Evolutionary conservation across 768 basidiomycete genomes (phyloP).

Genomic region (Tricholoma bakamatsutake): DNA sequence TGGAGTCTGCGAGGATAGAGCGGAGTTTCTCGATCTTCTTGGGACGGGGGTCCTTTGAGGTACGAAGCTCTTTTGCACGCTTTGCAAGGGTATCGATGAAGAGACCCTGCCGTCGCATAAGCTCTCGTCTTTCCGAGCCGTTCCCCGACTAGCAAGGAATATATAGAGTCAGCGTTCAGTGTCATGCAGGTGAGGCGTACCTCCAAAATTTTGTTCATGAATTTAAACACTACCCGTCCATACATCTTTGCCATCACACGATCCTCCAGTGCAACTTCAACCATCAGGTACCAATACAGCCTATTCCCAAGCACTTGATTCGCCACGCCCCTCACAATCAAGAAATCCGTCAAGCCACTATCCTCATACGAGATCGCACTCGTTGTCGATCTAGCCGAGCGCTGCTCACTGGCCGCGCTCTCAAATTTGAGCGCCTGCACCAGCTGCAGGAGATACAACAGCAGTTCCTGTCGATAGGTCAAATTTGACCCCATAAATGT

Average conservation of each 20-base stretch:
- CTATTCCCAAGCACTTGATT: constrained; percentile 86
- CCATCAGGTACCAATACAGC: constrained; percentile 97
- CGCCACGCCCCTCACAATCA: constrained; percentile 77
- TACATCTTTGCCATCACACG: constrained; percentile 90
- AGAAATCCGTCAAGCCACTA: constrained; percentile 88
- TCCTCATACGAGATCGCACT: constrained; percentile 84
- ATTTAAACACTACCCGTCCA: constrained; percentile 83
- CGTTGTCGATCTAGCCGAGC: constrained; percentile 65
- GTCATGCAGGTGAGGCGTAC: constrained; percentile 31
- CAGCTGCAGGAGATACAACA: constrained; percentile 89
- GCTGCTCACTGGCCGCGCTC: constrained; percentile 69
- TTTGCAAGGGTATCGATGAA: constrained; percentile 82
- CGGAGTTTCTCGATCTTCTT: constrained; percentile 98
- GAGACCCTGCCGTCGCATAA: constrained; percentile 88
- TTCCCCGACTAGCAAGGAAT: constrained; percentile 47
- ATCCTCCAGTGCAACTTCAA: constrained; percentile 88
- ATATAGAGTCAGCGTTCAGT: not conserved
- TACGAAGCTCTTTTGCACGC: constrained; percentile 81
- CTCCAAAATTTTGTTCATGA: constrained; percentile 84
- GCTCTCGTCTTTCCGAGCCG: constrained; percentile 76
- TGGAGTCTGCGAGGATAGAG: constrained; percentile 77
- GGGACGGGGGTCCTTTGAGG: constrained; percentile 87
- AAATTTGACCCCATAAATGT: not conserved
- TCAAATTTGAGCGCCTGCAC: constrained; percentile 99
- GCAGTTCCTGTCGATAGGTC: constrained; percentile 61